Percentiles rank a stretch among this genome's conserved stretches.
These are phyloP conservation scores for Penicillium griseofulvum DNA, from an alignment of 2,329 filamentous ascomycete genomes.

Conservation along the genomic window DNA sequence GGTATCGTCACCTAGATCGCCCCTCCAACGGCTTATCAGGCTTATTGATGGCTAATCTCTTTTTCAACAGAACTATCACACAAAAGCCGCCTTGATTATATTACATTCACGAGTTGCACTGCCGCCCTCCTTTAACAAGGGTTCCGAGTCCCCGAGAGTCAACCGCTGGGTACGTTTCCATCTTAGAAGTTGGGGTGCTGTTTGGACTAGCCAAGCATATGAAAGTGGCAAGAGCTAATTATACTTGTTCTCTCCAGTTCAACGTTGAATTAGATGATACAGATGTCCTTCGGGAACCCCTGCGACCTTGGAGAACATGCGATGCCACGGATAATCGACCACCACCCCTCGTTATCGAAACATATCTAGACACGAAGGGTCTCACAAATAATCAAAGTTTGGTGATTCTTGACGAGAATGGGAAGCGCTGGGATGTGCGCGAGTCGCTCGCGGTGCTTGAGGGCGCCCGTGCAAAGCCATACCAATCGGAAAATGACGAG, in stretches of 20 bases:
- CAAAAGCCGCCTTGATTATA: constrained; percentile 81
- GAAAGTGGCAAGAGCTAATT: not conserved
- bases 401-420: constrained; percentile 81
- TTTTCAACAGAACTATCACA: constrained; percentile 74
- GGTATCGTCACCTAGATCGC: constrained; percentile 50
- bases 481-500: constrained; percentile 59
- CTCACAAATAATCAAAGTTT: constrained; percentile 82
- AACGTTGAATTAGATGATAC: constrained; percentile 93
- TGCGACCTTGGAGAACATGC: constrained; percentile 76
- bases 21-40: not conserved
- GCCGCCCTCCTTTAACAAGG: constrained; percentile 55
- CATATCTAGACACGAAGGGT: constrained; percentile 76
- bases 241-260: constrained; percentile 59
- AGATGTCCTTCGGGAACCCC: constrained; percentile 77
- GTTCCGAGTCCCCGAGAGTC: constrained; percentile 60
- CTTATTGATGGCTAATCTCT: constrained; percentile 22
- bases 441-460: constrained; percentile 71
- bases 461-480: constrained; percentile 40
- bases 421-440: constrained; percentile 88
- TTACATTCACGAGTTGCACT: constrained; percentile 76
- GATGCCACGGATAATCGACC: constrained; percentile 75
- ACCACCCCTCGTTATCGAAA: constrained; percentile 82
- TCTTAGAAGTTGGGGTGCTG: not conserved
- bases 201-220: not conserved
- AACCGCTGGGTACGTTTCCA: constrained; percentile 77